Conservation (phyloP, 208 protist species). For the Crithidia acanthocephali region DNA sequence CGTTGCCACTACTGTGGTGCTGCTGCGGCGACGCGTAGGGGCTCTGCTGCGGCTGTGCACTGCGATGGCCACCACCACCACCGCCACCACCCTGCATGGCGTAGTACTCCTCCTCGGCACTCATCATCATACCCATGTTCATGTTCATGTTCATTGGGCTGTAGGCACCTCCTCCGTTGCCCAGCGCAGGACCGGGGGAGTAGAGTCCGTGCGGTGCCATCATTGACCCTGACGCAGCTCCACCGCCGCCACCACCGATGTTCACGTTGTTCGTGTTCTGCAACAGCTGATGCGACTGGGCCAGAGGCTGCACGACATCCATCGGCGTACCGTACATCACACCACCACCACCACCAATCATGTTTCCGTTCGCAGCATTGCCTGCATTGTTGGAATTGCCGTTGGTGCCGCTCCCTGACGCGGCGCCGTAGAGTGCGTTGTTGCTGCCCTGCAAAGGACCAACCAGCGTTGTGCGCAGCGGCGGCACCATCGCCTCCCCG, state of each 20-base stretch:
- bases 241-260: conserved; percentile 1
- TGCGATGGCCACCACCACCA: conserved; percentile 10
- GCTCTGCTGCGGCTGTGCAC: conserved; percentile 3
- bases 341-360: neutral
- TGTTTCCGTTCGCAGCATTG: neutral
- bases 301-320: neutral
- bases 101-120: conserved; percentile 23
- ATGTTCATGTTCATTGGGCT: neutral
- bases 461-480: neutral
- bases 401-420: neutral
- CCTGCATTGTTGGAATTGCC: neutral
- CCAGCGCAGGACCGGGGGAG: neutral
- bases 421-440: no score
- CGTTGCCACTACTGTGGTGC: conserved; percentile 1
- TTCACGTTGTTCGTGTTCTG: neutral
- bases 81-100: conserved; percentile 15
- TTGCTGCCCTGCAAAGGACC: neutral
- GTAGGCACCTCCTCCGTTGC: neutral
- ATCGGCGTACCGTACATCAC: neutral
- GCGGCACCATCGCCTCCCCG: conserved; percentile 43
- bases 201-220: neutral
- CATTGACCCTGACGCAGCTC: neutral
- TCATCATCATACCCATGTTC: neutral
- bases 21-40: neutral
- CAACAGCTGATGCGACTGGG: neutral